Conservation (phyloP, 208 protist species). For the Trypanosoma melophagium region DNA sequence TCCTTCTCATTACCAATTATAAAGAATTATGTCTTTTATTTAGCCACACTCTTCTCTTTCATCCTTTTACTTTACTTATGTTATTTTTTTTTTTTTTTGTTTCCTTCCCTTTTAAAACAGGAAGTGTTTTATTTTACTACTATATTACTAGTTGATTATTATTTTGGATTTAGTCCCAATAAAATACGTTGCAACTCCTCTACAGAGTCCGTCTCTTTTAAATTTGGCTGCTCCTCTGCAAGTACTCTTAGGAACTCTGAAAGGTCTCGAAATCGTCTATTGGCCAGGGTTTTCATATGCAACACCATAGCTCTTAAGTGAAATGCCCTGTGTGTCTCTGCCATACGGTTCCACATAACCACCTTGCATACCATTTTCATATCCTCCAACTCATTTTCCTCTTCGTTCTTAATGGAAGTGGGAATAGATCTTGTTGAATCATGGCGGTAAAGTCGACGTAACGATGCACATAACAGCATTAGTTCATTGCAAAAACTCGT, state of each 20-base stretch:
- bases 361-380: constrained; percentile 40
- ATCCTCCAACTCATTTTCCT: constrained; percentile 32
- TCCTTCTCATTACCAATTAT: no score
- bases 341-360: constrained; percentile 50
- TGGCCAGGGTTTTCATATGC: constrained; percentile 67
- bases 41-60: neutral
- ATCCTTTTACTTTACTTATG: neutral
- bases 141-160: neutral
- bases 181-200: constrained; percentile 55
- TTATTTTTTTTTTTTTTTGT: constrained; percentile 13
- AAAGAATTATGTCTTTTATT: neutral
- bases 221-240: constrained; percentile 35
- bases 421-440: neutral
- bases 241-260: constrained; percentile 34
- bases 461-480: constrained; percentile 45
- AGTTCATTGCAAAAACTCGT: constrained; percentile 64
- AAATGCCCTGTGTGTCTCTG: constrained; percentile 45
- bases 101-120: neutral
- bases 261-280: constrained; percentile 49
- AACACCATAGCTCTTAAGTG: constrained; percentile 60
- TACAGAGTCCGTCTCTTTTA: constrained; percentile 54
- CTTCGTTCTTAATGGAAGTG: constrained; percentile 3
- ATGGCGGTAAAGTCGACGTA: constrained; percentile 8
- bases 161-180: neutral
- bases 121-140: neutral